Evolutionary conservation across 2,329 filamentous ascomycete species (phyloP).

Genomic region (Gliomastix tumulicola): DNA sequence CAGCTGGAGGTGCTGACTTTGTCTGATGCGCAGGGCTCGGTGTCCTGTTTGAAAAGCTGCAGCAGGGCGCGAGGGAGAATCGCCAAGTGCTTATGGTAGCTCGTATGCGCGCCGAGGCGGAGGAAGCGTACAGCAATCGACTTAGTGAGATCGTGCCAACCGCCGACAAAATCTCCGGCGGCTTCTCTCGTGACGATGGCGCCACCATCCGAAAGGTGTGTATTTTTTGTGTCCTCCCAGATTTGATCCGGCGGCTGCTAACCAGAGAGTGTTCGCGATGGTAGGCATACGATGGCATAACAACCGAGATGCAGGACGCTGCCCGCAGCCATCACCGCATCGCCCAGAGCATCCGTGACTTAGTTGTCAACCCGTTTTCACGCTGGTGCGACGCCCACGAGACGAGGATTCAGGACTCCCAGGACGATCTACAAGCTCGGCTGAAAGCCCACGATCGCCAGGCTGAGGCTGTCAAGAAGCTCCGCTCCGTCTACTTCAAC

Average conservation of each 20-base stretch:
- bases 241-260: not conserved
- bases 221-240: too few species aligned
- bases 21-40: conserved; percentile 57
- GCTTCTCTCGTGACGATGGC: conserved; percentile 87
- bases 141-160: conserved; percentile 75
- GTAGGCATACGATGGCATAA: conserved; percentile 95
- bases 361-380: conserved; percentile 89
- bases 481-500: conserved; percentile 96
- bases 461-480: conserved; percentile 82
- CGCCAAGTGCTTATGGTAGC: conserved; percentile 89
- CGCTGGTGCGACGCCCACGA: conserved; percentile 97
- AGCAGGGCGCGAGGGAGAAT: conserved; percentile 93
- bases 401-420: conserved; percentile 81
- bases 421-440: conserved; percentile 84
- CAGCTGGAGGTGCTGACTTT: too few species aligned
- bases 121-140: conserved; percentile 78
- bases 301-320: conserved; percentile 86
- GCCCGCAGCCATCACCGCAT: conserved; percentile 90
- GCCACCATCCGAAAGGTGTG: conserved; percentile 89
- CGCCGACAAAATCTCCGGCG: conserved; percentile 74
- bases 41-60: conserved; percentile 91
- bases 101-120: conserved; percentile 89
- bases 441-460: conserved; percentile 94
- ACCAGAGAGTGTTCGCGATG: too few species aligned
- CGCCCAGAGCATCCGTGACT: conserved; percentile 88